phyloP scores from a whole-genome alignment of 1,139 yeast genomes.

The Kluyveromyces marxianus region DNA sequence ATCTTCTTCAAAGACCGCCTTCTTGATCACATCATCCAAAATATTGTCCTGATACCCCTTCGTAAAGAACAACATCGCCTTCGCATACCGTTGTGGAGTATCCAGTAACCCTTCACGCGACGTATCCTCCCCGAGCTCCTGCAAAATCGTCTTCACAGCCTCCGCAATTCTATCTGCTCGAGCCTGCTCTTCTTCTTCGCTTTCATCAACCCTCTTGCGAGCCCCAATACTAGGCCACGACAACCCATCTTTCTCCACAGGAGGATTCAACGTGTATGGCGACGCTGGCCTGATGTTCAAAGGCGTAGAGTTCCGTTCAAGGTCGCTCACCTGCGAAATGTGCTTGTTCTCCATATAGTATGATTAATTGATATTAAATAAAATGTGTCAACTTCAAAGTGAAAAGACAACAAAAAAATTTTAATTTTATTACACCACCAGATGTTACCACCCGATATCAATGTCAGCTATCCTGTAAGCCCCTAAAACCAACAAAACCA shows the following conservation, averaged over 20 bases:
- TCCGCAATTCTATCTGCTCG: conserved; percentile 72
- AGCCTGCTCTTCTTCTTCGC: conserved; percentile 50
- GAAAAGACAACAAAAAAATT: background rate
- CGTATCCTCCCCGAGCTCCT: conserved; percentile 88
- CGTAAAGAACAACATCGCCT: conserved; percentile 92
- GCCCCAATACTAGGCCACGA: conserved; percentile 97
- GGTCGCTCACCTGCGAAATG: conserved; percentile 1
- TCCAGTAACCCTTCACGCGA: conserved; percentile 83
- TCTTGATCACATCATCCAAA: conserved; percentile 72
- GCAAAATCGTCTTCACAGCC: conserved; percentile 75
- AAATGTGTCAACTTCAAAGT: background rate
- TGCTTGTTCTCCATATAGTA: conserved; percentile 9
- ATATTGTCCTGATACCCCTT: conserved; percentile 94
- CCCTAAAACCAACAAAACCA: background rate
- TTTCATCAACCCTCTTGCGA: conserved; percentile 57
- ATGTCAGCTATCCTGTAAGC: too few relatives aligned
- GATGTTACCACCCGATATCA: too few relatives aligned
- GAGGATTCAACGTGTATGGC: conserved; percentile 76
- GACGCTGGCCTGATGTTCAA: conserved; percentile 72
- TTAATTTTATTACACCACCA: too few relatives aligned
- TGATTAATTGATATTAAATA: background rate
- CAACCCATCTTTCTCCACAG: conserved; percentile 82
- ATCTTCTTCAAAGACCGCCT: conserved; percentile 95
- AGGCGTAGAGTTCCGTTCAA: conserved; percentile 33
- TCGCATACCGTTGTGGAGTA: conserved; percentile 93